Percentiles rank a stretch among this genome's conserved stretches.
phyloP scores from a whole-genome alignment of 768 basidiomycete species.

The Tephrocybe sp. region DNA sequence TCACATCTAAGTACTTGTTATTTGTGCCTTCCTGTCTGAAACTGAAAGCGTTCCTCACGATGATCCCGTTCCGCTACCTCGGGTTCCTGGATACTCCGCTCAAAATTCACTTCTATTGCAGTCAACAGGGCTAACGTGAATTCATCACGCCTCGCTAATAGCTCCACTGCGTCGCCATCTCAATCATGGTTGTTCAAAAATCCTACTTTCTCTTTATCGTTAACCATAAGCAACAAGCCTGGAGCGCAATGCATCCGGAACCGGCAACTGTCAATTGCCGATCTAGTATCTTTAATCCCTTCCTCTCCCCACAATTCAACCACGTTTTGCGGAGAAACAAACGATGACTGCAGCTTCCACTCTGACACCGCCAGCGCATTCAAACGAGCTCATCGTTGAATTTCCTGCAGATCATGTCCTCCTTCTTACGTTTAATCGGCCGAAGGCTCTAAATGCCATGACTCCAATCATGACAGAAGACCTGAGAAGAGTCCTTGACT shows the following conservation, averaged over 20 bases:
- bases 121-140: not conserved
- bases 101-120: slow-evolving; percentile 1
- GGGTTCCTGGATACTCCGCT: slow-evolving; percentile 14
- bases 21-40: slow-evolving; percentile 14
- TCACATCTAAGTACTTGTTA: slow-evolving; percentile 10
- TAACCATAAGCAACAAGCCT: too few species aligned
- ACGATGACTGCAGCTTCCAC: slow-evolving; percentile 17
- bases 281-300: not conserved
- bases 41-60: slow-evolving; percentile 9
- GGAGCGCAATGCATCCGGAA: not conserved
- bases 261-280: slow-evolving; percentile 7
- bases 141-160: not conserved
- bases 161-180: not conserved
- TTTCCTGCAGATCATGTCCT: slow-evolving; percentile 38
- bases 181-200: not conserved
- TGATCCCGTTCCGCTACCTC: slow-evolving; percentile 17
- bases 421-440: slow-evolving; percentile 56
- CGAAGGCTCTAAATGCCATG: slow-evolving; percentile 72
- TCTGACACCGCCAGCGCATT: slow-evolving; percentile 27
- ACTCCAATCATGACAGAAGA: slow-evolving; percentile 54
- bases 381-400: slow-evolving; percentile 32
- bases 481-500: slow-evolving; percentile 51
- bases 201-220: not conserved
- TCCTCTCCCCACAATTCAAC: slow-evolving; percentile 7
- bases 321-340: slow-evolving; percentile 8